Evolutionary conservation across 192 early-diverging fungal genomes (phyloP).

Genomic region (Umbelopsis isabellina): DNA sequence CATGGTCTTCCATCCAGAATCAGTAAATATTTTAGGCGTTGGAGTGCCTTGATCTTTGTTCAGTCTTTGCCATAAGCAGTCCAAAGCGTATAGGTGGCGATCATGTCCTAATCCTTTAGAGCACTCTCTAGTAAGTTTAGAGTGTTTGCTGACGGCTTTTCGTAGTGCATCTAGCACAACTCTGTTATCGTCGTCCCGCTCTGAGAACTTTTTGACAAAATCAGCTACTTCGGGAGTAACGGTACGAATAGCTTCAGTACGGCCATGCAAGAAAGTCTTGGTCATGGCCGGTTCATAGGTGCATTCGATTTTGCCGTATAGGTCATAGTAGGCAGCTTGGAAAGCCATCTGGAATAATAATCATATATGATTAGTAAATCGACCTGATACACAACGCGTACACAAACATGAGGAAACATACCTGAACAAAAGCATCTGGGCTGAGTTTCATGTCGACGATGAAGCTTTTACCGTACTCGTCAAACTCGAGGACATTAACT

Average conservation of each 20-base stretch:
- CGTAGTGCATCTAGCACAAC: conserved; percentile 56
- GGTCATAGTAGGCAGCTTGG: conserved; percentile 79
- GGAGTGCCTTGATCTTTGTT: conserved; percentile 27
- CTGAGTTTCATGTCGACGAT: conserved; percentile 29
- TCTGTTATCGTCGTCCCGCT: conserved; percentile 43
- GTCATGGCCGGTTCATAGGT: conserved; percentile 84
- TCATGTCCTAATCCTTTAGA: conserved; percentile 81
- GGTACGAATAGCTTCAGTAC: conserved; percentile 82
- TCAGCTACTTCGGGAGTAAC: conserved; percentile 63
- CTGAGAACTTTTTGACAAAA: conserved; percentile 70
- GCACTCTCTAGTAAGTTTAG: conserved; percentile 67
- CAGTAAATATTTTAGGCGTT: conserved; percentile 49
- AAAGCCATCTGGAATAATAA: conserved; percentile 66
- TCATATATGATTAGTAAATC: neutral
- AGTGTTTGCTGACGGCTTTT: conserved; percentile 66
- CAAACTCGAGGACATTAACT: conserved; percentile 65
- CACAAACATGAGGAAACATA: neutral
- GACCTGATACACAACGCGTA: neutral
- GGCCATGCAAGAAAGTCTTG: conserved; percentile 73
- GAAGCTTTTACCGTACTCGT: conserved; percentile 46
- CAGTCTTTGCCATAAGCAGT: conserved; percentile 58
- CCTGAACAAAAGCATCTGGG: conserved; percentile 40
- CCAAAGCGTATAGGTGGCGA: conserved; percentile 85
- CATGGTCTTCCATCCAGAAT: conserved; percentile 48
- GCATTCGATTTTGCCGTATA: conserved; percentile 67